phyloP scores from a whole-genome alignment of 2,329 filamentous ascomycete genomes.

The Hawksworthiomyces lignivorus region DNA sequence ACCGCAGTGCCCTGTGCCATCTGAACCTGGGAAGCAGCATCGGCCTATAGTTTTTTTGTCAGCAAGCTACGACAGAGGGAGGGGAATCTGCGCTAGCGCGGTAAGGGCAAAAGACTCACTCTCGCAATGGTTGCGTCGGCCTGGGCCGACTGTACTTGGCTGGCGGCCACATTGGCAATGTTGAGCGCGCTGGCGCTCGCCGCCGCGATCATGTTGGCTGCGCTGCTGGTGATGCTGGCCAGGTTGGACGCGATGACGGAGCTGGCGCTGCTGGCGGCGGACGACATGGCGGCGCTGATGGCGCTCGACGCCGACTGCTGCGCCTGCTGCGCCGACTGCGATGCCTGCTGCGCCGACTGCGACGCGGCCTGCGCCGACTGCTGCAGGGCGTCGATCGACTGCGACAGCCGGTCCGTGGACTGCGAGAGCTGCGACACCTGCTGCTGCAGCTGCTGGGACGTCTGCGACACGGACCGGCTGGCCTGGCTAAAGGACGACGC shows the following conservation, averaged over 20 bases:
- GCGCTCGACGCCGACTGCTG: conserved; percentile 21
- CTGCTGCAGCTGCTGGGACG: conserved; percentile 25
- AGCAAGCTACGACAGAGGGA: no score
- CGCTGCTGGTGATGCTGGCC: conserved; percentile 21
- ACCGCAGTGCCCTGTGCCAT: conserved; percentile 30
- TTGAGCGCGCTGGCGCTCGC: conserved; percentile 19
- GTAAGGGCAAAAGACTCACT: no score
- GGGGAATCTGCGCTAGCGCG: no score
- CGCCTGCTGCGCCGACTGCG: conserved; percentile 18
- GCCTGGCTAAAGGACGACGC: conserved; percentile 21
- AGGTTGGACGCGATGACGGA: conserved; percentile 18
- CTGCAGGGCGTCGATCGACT: conserved; percentile 20
- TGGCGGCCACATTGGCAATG: conserved; percentile 18
- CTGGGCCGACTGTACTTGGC: conserved; percentile 22
- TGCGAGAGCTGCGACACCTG: conserved; percentile 22
- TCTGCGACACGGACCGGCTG: conserved; percentile 24
- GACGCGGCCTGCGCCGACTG: conserved; percentile 18
- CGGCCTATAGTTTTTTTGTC: conserved; percentile 16
- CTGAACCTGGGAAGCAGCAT: conserved; percentile 24
- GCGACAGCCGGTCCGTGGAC: conserved; percentile 23
- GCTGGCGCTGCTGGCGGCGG: conserved; percentile 22
- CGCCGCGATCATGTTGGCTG: conserved; percentile 20
- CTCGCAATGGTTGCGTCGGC: conserved; percentile 24
- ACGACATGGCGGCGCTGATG: conserved; percentile 15
- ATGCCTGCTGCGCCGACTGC: conserved; percentile 18